Evolutionary conservation across 2,329 filamentous ascomycete genomes (phyloP).

Genomic region (Calonectria multiphialidica): DNA sequence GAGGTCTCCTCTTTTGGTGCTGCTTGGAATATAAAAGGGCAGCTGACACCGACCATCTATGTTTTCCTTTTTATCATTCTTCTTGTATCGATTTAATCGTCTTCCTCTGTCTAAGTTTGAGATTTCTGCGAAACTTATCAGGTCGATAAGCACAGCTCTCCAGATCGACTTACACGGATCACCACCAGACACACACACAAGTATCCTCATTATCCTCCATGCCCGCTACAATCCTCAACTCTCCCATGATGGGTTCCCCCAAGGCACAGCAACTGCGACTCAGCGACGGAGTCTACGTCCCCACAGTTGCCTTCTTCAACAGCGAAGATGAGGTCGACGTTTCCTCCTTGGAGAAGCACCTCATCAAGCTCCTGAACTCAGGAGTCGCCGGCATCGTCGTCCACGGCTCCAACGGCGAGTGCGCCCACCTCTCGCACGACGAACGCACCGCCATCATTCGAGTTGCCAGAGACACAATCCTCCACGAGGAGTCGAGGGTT

Average conservation of each 20-base stretch:
- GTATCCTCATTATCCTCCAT: constrained; percentile 17
- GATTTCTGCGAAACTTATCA: constrained; percentile 13
- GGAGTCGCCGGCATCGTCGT: constrained; percentile 82
- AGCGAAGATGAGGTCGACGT: constrained; percentile 49
- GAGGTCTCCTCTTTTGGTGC: constrained; percentile 23
- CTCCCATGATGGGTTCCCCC: constrained; percentile 41
- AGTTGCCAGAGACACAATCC: constrained; percentile 59
- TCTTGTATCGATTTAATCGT: constrained; percentile 15
- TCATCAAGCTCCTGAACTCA: constrained; percentile 66
- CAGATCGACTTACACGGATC: constrained; percentile 22
- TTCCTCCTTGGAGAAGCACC: constrained; percentile 47
- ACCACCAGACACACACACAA: not conserved
- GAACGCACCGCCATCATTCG: constrained; percentile 77
- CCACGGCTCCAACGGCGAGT: constrained; percentile 87
- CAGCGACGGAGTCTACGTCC: constrained; percentile 51
- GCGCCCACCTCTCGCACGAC: constrained; percentile 79
- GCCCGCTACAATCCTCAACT: constrained; percentile 40
- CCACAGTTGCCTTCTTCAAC: constrained; percentile 53
- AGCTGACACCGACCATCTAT: constrained; percentile 35
- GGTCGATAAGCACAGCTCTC: not conserved
- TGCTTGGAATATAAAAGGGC: constrained; percentile 40
- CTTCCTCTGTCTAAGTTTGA: constrained; percentile 15
- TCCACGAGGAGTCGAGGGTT: constrained; percentile 39
- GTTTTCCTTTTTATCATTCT: constrained; percentile 18
- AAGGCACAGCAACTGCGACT: constrained; percentile 42